Base-by-base conservation (phyloP, 192 early-diverging fungal genomes). In the Linderina pennispora region DNA sequence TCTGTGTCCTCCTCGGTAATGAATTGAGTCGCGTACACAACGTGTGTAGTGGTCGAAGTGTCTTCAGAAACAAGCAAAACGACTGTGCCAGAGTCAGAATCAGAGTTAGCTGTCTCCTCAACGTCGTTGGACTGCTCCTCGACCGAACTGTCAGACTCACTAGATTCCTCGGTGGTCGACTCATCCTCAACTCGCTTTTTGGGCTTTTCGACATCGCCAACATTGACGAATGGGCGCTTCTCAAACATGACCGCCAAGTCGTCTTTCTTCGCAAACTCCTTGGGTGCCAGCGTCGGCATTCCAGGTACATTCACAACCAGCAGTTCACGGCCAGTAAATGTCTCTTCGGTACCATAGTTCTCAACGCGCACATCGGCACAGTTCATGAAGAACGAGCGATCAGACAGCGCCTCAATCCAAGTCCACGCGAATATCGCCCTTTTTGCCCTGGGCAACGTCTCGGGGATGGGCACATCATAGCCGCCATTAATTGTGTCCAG, bases 401-500 rank as follows among this genome's bases (percentile, higher is more conserved):
- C 25, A 0, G 55, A 56, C 8, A 31, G 11, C 11, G 47, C 49
- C 2, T 51, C 51, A 38, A 72, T 60, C 62, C 62, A 72, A 13
- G 62, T 54, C 68, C 68, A 72, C 10, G 73, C 68, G 28, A 85
- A 72, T 3, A 76, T 59, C 0, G 62, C 79, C 23, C 53, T 61
- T 23, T 77, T 69, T 2, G 62, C 26, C 2, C 76, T 61, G 0
- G 83, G 83, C 42, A 80, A 55, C 0, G 50, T 40, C 8, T 51
- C 57, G 8, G 83, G 83, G 38, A 85, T 59, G 3, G 58, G 58
- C 0, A 85, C 63, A 20, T 78, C 45, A 16, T 45, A 54, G 8
- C 57, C 57, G 22, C 58, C 59, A 16, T 74, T 66, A 14, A 64
- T 49, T 1, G 62, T 61, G 20, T 58, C 62, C 2, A 61, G 35